Base-by-base conservation (phyloP, 768 basidiomycete genomes). In the Fistulinella prunicolor region DNA sequence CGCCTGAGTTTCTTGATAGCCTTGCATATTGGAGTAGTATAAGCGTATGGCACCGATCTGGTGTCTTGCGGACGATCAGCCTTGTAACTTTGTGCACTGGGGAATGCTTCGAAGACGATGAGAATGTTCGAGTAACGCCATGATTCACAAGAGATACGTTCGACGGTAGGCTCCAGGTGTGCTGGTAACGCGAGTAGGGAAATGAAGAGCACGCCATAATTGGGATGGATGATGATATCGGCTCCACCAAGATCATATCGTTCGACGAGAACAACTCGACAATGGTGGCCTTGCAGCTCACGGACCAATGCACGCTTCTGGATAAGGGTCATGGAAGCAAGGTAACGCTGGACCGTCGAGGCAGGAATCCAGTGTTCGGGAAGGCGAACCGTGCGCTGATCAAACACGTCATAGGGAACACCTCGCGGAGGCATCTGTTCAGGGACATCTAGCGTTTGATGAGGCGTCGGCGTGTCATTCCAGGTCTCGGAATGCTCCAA, bases 41-140 rank as follows among this genome's bases (percentile, higher is more conserved):
- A 88, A 0, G 82, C 78, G 44, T 73, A 72, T 8, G 54, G 64
- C 0, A 19, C 19, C 4, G 38, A 40, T 44, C 51, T 50, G 6
- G 26, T n/a, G 9, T 39, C 50, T 42, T 51, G 43, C n/a, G 41
- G 45, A 42, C 22, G 46, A 19, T 47, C 49, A 16, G 21, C 41
- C 38, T 53, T 59, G 64, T 52, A 68, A 69, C 23, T 61, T 74
- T 72, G 46, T 4, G 73, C 69, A 14, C 73, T 71, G 5, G 82
- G 80, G 53, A 82, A 88, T 4, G 79, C 85, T 56, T 86, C 86
- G 44, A 91, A 79, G 12, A 91, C 48, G 30, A 90, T 58, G 2
- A 85, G 69, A 3, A 90, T 45, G 22, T 68, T 65, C 9, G 61
- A 56, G 60, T 77, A 90, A 20, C 72, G 69, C 84, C 84, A 86